phyloP scores from a whole-genome alignment of 257 asterid genomes.

The Petrea volubilis region DNA sequence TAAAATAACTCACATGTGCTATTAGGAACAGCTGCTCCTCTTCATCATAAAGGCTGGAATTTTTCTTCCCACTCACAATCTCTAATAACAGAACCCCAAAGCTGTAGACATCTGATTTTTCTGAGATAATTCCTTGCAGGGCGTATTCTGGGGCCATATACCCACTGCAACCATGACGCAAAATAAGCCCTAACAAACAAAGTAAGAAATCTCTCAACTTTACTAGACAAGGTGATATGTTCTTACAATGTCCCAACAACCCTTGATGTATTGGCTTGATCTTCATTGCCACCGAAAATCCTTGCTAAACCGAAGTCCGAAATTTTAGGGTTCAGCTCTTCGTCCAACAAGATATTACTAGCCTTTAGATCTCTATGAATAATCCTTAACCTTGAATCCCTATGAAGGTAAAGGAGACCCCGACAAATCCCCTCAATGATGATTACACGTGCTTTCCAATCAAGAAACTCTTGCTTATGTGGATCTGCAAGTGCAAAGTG shows the following conservation, averaged over 20 bases:
- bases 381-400: slow-evolving; percentile 35
- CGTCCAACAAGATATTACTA: slow-evolving; percentile 33
- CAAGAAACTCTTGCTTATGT: slow-evolving; percentile 18
- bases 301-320: slow-evolving; percentile 45
- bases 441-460: slow-evolving; percentile 32
- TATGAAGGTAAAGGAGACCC: slow-evolving; percentile 43
- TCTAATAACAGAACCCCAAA: slow-evolving; percentile 38
- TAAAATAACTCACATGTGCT: too few relatives aligned
- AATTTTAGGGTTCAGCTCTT: slow-evolving; percentile 32
- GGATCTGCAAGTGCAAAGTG: slow-evolving; percentile 20
- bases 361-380: slow-evolving; percentile 30
- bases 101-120: slow-evolving; percentile 38
- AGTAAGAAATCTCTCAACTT: too few relatives aligned
- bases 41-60: slow-evolving; percentile 19
- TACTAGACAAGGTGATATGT: background rate
- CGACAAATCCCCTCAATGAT: slow-evolving; percentile 41
- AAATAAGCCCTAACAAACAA: too few relatives aligned
- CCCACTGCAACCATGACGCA: slow-evolving; percentile 43
- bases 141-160: slow-evolving; percentile 50
- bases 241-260: slow-evolving; percentile 51
- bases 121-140: slow-evolving; percentile 37
- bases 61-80: slow-evolving; percentile 28
- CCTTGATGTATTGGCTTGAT: slow-evolving; percentile 31
- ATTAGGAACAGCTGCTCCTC: too few relatives aligned
- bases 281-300: slow-evolving; percentile 29